These are phyloP conservation scores for Xenoacremonium recifei DNA, from an alignment of 2,329 filamentous ascomycete species.

Conservation along the genomic window DNA sequence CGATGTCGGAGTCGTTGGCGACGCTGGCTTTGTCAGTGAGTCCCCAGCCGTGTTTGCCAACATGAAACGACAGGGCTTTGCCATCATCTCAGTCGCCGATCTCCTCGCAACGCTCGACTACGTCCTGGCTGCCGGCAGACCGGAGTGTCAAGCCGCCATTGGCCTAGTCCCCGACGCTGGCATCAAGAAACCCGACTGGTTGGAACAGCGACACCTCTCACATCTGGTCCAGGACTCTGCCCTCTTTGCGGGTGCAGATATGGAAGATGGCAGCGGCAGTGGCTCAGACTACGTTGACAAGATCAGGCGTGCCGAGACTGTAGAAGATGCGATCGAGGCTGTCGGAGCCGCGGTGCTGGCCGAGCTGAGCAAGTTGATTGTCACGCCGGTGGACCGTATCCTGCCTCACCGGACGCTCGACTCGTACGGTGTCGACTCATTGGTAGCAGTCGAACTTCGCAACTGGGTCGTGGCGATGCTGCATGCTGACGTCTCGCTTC, in stretches of 20 bases:
- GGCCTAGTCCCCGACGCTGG: slow-evolving; percentile 8
- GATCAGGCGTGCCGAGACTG: slow-evolving; percentile 9
- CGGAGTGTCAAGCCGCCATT: slow-evolving; percentile 6
- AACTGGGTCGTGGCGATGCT: slow-evolving; percentile 26
- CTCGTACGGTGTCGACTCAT: slow-evolving; percentile 29
- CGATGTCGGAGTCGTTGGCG: slow-evolving; percentile 22
- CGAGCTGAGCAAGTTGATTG: slow-evolving; percentile 24
- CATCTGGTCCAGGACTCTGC: not conserved
- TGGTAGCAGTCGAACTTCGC: slow-evolving; percentile 30
- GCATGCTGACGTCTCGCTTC: slow-evolving; percentile 19
- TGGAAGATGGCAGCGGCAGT: not conserved
- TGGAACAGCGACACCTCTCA: slow-evolving; percentile 1
- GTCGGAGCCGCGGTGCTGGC: slow-evolving; percentile 17
- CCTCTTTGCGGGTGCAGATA: not conserved
- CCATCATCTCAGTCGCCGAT: slow-evolving; percentile 10
- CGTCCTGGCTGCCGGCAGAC: slow-evolving; percentile 2
- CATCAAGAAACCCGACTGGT: slow-evolving; percentile 2
- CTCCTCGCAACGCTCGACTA: slow-evolving; percentile 15
- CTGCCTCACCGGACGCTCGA: slow-evolving; percentile 16
- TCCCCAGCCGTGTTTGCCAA: slow-evolving; percentile 14
- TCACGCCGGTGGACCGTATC: slow-evolving; percentile 23
- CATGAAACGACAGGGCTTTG: slow-evolving; percentile 13
- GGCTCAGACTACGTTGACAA: slow-evolving; percentile 7
- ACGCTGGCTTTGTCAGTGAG: slow-evolving; percentile 21
- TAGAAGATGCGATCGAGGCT: slow-evolving; percentile 15